Evolutionary conservation across 225 moss, liverwort and hornwort species (phyloP), one percentile per base, ranked within the genome.

Genomic region (Rhytidiadelphus loreus): DNA sequence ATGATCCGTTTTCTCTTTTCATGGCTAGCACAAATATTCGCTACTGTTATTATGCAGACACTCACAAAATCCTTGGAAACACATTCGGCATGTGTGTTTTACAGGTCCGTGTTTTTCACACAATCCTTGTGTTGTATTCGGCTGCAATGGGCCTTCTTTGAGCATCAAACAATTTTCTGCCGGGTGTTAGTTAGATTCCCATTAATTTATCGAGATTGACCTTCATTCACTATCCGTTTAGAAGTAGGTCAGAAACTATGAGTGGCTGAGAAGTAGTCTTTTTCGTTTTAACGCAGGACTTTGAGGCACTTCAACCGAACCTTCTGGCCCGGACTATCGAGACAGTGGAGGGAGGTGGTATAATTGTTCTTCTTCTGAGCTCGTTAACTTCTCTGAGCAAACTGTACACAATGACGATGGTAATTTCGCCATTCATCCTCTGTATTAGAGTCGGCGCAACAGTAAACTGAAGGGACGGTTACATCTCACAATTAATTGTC

Each of bases 81-180:
- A 99, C 97, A 37, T 99, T 95, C 90, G 97, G 98, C 91, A 99
- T 99, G 98, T 98, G 98, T 89, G 97, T 98, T 74, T 91, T 98
- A 87, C 98, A 98, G 95, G 96, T 96, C 70, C 87, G 95, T 56
- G 72, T 88, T 90, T 88, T 82, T 37, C 66, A 70, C 88, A 70
- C 33, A 35, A 75, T 80, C 77, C 70, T 56, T 70, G 86, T 86
- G 77, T 86, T 80, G 50, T 43, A 14, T 50, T 50, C 63, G 17
- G 53, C 43, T 32, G 66, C 44, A 64, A 64, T 50, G 65, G 57
- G 25, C 65, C 55, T 69, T 77, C 48, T 72, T 28, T 62, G 50
- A 52, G 84, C 80, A 56, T 64, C 48, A 52, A 39, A 20, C 39
- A 35, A 35, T 60, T 60, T 87, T 87, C 39, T 69, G 62, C 77